Evolutionary conservation across 176 grass and related monocot species (phyloP).

Genomic region (Rhipidocladum racemiflorum): DNA sequence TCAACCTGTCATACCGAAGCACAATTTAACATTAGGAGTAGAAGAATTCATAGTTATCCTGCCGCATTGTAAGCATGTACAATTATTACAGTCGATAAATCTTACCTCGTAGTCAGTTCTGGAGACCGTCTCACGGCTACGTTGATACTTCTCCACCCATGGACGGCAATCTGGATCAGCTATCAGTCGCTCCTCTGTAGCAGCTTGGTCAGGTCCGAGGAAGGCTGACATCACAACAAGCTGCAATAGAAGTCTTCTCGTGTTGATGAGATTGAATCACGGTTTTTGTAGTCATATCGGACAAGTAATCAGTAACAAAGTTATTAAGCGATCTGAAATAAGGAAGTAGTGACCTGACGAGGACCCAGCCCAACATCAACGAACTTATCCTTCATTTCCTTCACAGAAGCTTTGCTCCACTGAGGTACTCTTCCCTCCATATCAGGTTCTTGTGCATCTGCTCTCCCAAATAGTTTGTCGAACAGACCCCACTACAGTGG

Average conservation of each 20-base stretch:
- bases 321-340: background rate
- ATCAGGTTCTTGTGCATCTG: constrained; percentile 64
- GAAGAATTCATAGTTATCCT: background rate
- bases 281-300: background rate
- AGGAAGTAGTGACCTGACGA: constrained; percentile 56
- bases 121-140: constrained; percentile 89
- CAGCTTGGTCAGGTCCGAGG: constrained; percentile 79
- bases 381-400: constrained; percentile 93
- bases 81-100: background rate
- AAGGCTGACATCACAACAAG: constrained; percentile 95
- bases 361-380: constrained; percentile 71
- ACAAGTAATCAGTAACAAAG: background rate
- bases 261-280: background rate
- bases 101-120: constrained; percentile 89
- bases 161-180: constrained; percentile 71
- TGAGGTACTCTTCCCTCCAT: constrained; percentile 85
- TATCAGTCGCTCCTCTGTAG: constrained; percentile 59
- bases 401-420: constrained; percentile 83
- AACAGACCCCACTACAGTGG: constrained; percentile 82
- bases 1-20: constrained; percentile 68
- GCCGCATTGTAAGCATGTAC: background rate
- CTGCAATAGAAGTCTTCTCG: constrained; percentile 29
- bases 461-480: constrained; percentile 75
- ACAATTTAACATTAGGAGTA: background rate
- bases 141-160: constrained; percentile 92